A percentile compares a stretch with the other conserved stretches of the same genome.
Conservation (phyloP, 805 yeast genomes). For the Lachancea quebecensis region DNA sequence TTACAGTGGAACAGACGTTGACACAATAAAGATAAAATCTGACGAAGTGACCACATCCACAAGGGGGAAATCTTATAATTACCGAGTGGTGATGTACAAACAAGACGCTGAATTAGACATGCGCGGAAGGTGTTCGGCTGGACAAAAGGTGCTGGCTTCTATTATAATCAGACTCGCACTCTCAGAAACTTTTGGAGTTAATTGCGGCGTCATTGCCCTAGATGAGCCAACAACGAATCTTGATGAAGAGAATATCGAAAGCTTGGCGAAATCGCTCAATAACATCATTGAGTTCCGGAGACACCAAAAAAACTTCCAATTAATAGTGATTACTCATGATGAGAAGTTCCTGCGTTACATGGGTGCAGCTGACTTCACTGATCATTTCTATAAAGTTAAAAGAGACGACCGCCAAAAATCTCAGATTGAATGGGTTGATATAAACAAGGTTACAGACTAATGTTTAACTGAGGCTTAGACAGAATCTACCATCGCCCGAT, state of each 20-base stretch:
- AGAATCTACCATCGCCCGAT: constrained; percentile 21
- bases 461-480: background rate
- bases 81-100: constrained; percentile 91
- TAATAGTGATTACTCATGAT: constrained; percentile 94
- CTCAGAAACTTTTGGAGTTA: constrained; percentile 91
- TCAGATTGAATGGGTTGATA: constrained; percentile 53
- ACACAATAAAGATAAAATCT: constrained; percentile 76
- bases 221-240: constrained; percentile 98
- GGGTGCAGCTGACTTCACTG: constrained; percentile 80
- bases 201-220: constrained; percentile 91
- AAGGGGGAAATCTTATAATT: constrained; percentile 69
- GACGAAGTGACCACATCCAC: constrained; percentile 46
- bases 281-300: constrained; percentile 68
- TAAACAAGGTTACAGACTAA: constrained; percentile 29
- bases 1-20: constrained; percentile 92
- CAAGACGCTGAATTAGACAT: constrained; percentile 88
- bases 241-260: constrained; percentile 81
- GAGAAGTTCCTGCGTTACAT: constrained; percentile 81
- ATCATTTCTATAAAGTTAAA: constrained; percentile 74
- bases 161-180: constrained; percentile 85
- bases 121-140: constrained; percentile 98
- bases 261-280: constrained; percentile 74
- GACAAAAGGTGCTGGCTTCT: constrained; percentile 91
- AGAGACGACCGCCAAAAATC: constrained; percentile 81
- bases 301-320: constrained; percentile 80